Evolutionary conservation across 169 alveolate species (phyloP).

Genomic region (Plasmodium cynomolgi): DNA sequence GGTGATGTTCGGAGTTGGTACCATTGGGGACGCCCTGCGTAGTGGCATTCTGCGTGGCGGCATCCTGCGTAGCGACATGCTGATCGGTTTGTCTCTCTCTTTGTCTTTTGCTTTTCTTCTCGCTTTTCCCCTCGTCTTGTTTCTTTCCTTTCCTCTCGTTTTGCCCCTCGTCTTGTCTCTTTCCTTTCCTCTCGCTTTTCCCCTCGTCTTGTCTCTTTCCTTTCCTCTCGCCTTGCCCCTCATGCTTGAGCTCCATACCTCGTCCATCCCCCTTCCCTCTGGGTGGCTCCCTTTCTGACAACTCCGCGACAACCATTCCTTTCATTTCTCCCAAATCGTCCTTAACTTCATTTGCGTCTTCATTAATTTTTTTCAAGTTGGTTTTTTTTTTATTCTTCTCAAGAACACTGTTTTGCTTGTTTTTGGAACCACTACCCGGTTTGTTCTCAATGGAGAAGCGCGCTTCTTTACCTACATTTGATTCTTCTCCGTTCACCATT

Average conservation of each 20-base stretch:
- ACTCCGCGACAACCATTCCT: not conserved
- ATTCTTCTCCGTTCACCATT: not conserved
- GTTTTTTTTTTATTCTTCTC: constrained; percentile 21
- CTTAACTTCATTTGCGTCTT: not conserved
- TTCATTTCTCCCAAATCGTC: not conserved
- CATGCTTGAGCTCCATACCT: not conserved
- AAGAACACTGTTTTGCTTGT: not conserved
- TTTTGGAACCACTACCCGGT: not conserved
- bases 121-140: not conserved
- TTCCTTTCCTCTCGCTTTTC: not conserved
- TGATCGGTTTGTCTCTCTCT: not conserved
- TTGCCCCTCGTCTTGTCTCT: not conserved
- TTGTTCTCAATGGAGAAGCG: not conserved
- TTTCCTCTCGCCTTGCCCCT: not conserved
- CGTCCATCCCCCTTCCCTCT: not conserved
- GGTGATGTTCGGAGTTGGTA: not conserved
- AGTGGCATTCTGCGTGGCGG: not conserved
- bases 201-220: not conserved
- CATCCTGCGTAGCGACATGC: not conserved
- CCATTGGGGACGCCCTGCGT: not conserved
- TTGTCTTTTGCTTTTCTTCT: not conserved
- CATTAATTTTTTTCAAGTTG: not conserved
- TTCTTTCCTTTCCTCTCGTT: not conserved
- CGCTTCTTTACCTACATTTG: not conserved
- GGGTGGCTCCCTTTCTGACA: not conserved